These are phyloP conservation scores for Plantago coronopus DNA, from an alignment of 305 asterid genomes.

Conservation along the genomic window DNA sequence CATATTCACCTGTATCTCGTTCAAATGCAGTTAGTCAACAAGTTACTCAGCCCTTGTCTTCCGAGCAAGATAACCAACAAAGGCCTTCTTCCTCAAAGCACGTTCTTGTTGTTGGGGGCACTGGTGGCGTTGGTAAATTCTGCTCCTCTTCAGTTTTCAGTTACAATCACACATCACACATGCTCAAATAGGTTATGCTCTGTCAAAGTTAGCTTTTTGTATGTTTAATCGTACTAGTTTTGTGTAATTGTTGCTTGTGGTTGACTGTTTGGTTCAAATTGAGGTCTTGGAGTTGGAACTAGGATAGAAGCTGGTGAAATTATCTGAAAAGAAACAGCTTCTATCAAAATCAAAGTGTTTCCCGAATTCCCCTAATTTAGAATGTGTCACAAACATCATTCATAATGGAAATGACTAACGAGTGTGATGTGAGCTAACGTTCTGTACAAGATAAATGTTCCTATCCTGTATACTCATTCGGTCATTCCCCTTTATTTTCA, in stretches of 20 bases:
- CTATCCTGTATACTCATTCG: background rate
- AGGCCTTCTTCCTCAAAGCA: slow-evolving; percentile 54
- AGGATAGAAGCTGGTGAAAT: too few species aligned
- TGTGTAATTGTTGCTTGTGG: slow-evolving; percentile 2
- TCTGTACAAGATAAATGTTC: too few species aligned
- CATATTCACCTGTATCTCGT: slow-evolving; percentile 22
- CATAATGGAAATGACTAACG: too few species aligned
- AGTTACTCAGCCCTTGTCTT: slow-evolving; percentile 22
- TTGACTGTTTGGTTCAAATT: background rate
- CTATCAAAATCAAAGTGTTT: too few species aligned
- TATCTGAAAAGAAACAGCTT: too few species aligned
- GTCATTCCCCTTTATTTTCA: slow-evolving; percentile 33
- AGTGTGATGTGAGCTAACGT: too few species aligned
- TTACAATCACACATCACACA: too few species aligned
- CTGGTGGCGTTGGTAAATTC: slow-evolving; percentile 81
- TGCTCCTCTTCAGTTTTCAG: background rate
- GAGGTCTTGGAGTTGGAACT: background rate
- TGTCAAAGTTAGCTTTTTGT: background rate
- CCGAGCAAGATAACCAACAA: slow-evolving; percentile 25
- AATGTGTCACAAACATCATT: too few species aligned
- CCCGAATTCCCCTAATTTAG: too few species aligned
- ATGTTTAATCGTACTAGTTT: background rate
- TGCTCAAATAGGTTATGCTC: too few species aligned
- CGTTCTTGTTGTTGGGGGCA: slow-evolving; percentile 87
- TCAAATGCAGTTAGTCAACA: slow-evolving; percentile 39